Percentiles rank a stretch among this genome's conserved stretches.
Evolutionary conservation across 108 stramenopile species (phyloP).

Genomic region (Cyclotella choctawhatcheeana): DNA sequence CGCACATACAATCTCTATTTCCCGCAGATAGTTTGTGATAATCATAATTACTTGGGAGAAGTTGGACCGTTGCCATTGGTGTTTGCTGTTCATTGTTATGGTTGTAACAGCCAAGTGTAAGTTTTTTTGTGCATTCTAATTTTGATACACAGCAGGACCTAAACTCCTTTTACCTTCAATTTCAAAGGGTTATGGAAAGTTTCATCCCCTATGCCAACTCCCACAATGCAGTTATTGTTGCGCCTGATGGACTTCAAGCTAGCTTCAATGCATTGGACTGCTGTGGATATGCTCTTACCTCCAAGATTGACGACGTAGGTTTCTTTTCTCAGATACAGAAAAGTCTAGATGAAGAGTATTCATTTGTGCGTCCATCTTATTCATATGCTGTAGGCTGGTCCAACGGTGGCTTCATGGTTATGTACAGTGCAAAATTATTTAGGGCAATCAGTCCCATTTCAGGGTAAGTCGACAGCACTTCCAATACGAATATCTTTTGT

Average conservation of each 20-base stretch:
- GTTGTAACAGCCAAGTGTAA: conserved; percentile 33
- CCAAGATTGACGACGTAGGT: conserved; percentile 58
- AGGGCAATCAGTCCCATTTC: conserved; percentile 63
- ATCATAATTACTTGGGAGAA: not conserved
- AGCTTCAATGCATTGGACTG: conserved; percentile 63
- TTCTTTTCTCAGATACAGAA: conserved; percentile 49
- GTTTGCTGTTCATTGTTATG: conserved; percentile 62
- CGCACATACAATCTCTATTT: conserved; percentile 29
- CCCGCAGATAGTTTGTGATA: conserved; percentile 29
- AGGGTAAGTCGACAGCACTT: conserved; percentile 48
- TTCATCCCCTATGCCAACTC: conserved; percentile 34
- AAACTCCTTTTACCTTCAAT: not conserved
- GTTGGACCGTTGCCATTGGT: conserved; percentile 49
- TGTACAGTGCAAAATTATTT: conserved; percentile 55
- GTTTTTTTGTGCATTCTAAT: not conserved
- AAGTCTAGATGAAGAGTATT: conserved; percentile 20
- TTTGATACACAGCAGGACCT: not conserved
- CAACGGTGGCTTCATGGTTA: conserved; percentile 71
- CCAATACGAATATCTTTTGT: conserved; percentile 3
- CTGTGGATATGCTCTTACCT: conserved; percentile 65
- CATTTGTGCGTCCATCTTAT: conserved; percentile 26
- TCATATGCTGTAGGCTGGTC: conserved; percentile 65
- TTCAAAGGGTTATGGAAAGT: conserved; percentile 15
- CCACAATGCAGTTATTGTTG: conserved; percentile 52
- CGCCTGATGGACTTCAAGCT: conserved; percentile 50